phyloP scores from a whole-genome alignment of 768 basidiomycete species.

The Pulveroboletus sp. region DNA sequence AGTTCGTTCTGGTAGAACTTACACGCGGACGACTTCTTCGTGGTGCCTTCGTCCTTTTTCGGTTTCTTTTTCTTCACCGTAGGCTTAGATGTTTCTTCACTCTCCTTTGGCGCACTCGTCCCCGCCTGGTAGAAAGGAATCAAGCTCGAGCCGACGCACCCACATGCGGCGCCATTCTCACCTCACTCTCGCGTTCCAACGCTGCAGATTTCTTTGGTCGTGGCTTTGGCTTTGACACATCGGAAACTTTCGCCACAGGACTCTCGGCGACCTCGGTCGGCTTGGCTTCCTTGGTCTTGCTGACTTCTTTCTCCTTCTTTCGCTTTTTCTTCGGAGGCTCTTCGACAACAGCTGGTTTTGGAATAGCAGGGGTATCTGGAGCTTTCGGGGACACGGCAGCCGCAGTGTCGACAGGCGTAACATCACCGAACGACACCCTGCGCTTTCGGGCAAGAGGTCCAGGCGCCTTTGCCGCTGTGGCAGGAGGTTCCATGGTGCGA shows the following conservation, averaged over 20 bases:
- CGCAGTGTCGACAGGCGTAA: not conserved
- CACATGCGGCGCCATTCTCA: not conserved
- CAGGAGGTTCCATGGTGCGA: not conserved
- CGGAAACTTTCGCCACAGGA: slow-evolving; percentile 9
- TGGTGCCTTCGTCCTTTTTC: slow-evolving; percentile 3
- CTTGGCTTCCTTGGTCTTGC: slow-evolving; percentile 5
- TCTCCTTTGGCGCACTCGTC: not conserved
- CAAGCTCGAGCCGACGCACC: not conserved
- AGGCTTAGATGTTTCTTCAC: not conserved
- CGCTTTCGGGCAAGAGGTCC: slow-evolving; percentile 24
- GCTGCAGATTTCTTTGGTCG: slow-evolving; percentile 4
- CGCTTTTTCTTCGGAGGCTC: slow-evolving; percentile 20
- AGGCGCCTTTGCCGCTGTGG: not conserved
- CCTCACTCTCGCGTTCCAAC: slow-evolving; percentile 6
- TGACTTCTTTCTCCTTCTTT: slow-evolving; percentile 3
- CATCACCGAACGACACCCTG: slow-evolving; percentile 15
- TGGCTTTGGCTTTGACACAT: slow-evolving; percentile 1
- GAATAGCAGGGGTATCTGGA: not conserved
- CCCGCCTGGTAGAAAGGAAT: slow-evolving; percentile 8
- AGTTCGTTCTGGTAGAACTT: not conserved
- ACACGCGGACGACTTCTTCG: slow-evolving; percentile 12
- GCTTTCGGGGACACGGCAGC: not conserved
- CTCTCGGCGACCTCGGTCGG: not conserved
- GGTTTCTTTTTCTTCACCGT: slow-evolving; percentile 7
- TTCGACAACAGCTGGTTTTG: not conserved